phyloP scores from a whole-genome alignment of 805 yeast species.

The Nakazawaea wyomingensis region DNA sequence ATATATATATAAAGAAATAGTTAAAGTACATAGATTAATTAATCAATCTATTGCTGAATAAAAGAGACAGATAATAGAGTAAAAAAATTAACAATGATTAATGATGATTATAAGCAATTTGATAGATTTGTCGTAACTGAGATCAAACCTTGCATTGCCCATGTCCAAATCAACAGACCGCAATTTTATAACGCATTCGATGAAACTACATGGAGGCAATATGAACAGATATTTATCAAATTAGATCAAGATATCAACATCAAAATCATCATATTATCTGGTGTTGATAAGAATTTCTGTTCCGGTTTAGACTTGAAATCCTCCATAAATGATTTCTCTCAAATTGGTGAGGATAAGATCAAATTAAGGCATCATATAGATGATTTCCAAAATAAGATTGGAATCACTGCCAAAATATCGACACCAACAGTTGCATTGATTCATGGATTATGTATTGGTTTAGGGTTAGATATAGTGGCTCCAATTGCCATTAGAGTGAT shows the following conservation, averaged over 20 bases:
- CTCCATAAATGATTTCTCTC: constrained; percentile 16
- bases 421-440: constrained; percentile 64
- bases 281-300: constrained; percentile 50
- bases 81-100: too few relatives aligned
- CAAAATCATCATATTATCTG: constrained; percentile 52
- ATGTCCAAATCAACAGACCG: constrained; percentile 60
- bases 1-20: too few relatives aligned
- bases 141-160: constrained; percentile 43
- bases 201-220: constrained; percentile 51
- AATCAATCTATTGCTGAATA: too few relatives aligned
- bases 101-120: constrained; percentile 15
- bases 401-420: constrained; percentile 38
- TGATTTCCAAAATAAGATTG: constrained; percentile 56
- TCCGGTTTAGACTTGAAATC: constrained; percentile 60
- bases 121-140: constrained; percentile 33
- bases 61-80: too few relatives aligned
- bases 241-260: constrained; percentile 41
- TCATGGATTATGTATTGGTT: constrained; percentile 62
- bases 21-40: too few relatives aligned
- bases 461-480: constrained; percentile 63
- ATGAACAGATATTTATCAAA: constrained; percentile 37
- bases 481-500: constrained; percentile 56
- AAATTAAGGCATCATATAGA: constrained; percentile 33
- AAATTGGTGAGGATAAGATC: constrained; percentile 21
- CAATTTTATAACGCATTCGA: constrained; percentile 53